These are phyloP conservation scores for Monosporascus sp. DNA, from an alignment of 2,329 filamentous ascomycete species.

Conservation along the genomic window DNA sequence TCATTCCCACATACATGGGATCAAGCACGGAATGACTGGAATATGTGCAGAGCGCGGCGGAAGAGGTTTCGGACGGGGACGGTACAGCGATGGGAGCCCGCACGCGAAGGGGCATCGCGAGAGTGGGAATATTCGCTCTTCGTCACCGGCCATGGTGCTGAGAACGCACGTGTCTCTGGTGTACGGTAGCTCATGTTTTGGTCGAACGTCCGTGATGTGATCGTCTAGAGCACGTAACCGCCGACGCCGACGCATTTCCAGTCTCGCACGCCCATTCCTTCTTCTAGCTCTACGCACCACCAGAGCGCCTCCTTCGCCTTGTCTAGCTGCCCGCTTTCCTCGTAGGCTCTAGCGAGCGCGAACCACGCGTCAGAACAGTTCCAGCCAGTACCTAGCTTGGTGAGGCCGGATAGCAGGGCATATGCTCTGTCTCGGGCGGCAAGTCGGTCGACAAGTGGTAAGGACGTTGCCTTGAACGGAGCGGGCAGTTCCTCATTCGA, in stretches of 20 bases:
- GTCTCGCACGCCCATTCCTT: slow-evolving; percentile 69
- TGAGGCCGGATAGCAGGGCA: slow-evolving; percentile 73
- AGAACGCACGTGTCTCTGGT: slow-evolving; percentile 1
- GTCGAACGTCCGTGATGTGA: not conserved
- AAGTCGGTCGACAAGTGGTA: slow-evolving; percentile 74
- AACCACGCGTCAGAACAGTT: slow-evolving; percentile 93
- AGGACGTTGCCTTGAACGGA: slow-evolving; percentile 52
- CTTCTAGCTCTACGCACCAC: slow-evolving; percentile 97
- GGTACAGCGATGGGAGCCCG: no score
- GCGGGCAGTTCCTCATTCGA: slow-evolving; percentile 39
- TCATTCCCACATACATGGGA: no score
- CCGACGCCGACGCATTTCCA: slow-evolving; percentile 68
- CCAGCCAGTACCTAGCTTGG: slow-evolving; percentile 82
- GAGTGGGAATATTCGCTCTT: no score
- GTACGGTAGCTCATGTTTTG: not conserved
- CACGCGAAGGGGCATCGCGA: no score
- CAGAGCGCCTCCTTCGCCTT: slow-evolving; percentile 90
- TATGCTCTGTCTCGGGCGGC: slow-evolving; percentile 86
- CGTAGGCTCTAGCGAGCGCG: slow-evolving; percentile 77
- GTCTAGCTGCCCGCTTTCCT: slow-evolving; percentile 76
- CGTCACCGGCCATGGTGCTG: no score
- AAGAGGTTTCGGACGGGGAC: no score
- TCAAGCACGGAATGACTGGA: no score
- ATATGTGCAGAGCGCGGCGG: no score
- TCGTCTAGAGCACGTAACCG: slow-evolving; percentile 56